These are phyloP conservation scores for Hypoxylon intermedium DNA, from an alignment of 495 filamentous ascomycete genomes.

Conservation along the genomic window DNA sequence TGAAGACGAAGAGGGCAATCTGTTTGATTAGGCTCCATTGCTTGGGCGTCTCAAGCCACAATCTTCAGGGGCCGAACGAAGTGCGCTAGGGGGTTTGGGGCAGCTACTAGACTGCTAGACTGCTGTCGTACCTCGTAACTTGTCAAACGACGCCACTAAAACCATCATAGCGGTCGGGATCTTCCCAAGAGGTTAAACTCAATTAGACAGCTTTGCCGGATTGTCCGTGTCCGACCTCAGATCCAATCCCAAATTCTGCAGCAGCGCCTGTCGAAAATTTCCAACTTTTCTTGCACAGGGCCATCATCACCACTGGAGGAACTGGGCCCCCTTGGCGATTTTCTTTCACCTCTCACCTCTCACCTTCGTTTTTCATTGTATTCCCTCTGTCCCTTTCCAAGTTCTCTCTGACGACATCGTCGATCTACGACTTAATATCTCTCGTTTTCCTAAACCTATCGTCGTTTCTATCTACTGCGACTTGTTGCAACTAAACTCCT, in stretches of 20 bases:
- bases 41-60: slow-evolving; percentile 1
- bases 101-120: slow-evolving; percentile 6
- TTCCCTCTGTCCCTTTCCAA: not conserved
- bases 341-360: slow-evolving; percentile 20
- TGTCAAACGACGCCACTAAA: slow-evolving; percentile 23
- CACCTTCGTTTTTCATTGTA: slow-evolving; percentile 20
- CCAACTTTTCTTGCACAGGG: slow-evolving; percentile 36
- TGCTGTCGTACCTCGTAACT: slow-evolving; percentile 6
- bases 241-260: not conserved
- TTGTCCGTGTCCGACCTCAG: not conserved
- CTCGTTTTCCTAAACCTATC: slow-evolving; percentile 2
- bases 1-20: not conserved
- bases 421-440: slow-evolving; percentile 29
- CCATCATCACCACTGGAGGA: slow-evolving; percentile 23
- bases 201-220: slow-evolving; percentile 27
- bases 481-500: slow-evolving; percentile 29
- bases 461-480: slow-evolving; percentile 12
- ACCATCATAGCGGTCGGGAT: slow-evolving; percentile 34
- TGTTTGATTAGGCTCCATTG: not conserved
- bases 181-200: slow-evolving; percentile 29
- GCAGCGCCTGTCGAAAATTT: slow-evolving; percentile 19
- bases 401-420: slow-evolving; percentile 22
- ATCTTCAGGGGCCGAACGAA: not conserved
- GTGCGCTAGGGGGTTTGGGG: slow-evolving; percentile 18
- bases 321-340: slow-evolving; percentile 25